A percentile compares a stretch with the other conserved stretches of the same genome.
Evolutionary conservation across 2,329 filamentous ascomycete species (phyloP).

Genomic region (Fusarium heterosporum): DNA sequence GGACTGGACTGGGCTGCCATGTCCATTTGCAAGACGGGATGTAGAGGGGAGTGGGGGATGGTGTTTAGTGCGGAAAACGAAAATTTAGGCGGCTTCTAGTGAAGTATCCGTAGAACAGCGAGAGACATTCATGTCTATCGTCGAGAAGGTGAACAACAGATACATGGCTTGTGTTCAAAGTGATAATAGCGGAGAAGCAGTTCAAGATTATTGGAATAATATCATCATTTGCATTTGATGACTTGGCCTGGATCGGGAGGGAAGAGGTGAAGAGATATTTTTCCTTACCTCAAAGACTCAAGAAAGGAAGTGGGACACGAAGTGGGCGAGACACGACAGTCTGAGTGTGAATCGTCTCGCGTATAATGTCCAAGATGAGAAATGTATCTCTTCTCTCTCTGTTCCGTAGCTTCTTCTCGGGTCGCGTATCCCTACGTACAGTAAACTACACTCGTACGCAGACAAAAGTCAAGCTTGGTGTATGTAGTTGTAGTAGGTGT

Average conservation of each 20-base stretch:
- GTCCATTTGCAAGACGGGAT: slow-evolving; percentile 14
- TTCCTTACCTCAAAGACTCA: slow-evolving; percentile 26
- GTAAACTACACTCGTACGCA: neutral
- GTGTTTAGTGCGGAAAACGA: slow-evolving; percentile 38
- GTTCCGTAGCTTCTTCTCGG: neutral
- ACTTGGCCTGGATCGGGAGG: neutral
- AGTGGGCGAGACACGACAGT: neutral
- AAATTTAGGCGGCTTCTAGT: slow-evolving; percentile 23
- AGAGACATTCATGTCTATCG: slow-evolving; percentile 6
- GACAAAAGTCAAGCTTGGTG: slow-evolving; percentile 14
- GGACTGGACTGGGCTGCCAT: slow-evolving; percentile 21
- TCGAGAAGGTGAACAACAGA: neutral
- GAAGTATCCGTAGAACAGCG: neutral
- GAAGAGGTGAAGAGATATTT: slow-evolving; percentile 13
- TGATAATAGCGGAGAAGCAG: neutral
- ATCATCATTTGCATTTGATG: slow-evolving; percentile 7
- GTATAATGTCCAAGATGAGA: neutral
- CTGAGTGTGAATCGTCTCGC: slow-evolving; percentile 3
- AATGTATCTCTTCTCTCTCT: neutral
- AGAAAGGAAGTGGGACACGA: slow-evolving; percentile 14
- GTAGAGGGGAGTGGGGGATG: slow-evolving; percentile 33
- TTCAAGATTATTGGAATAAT: slow-evolving; percentile 1
- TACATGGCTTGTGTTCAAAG: neutral
- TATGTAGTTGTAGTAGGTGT: slow-evolving; percentile 14
- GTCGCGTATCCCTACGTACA: neutral